phyloP scores from a whole-genome alignment of 1,139 yeast species.

The Scheffersomyces insectosa region DNA sequence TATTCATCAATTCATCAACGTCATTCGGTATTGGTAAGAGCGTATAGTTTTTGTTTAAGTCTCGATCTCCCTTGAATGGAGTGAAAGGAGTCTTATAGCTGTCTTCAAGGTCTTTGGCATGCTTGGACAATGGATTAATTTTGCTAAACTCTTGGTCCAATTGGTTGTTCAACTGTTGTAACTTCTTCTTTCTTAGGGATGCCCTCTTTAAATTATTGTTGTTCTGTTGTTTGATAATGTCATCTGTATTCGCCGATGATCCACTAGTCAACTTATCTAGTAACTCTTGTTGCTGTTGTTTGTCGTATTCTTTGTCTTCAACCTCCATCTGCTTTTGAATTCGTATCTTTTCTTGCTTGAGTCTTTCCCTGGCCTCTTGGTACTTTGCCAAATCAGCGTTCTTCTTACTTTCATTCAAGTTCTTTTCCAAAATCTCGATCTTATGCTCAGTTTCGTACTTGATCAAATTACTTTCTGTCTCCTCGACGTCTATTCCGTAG shows the following conservation, averaged over 20 bases:
- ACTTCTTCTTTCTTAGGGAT: slow-evolving; percentile 63
- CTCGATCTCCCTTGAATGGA: slow-evolving; percentile 91
- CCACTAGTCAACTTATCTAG: slow-evolving; percentile 66
- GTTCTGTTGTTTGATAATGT: slow-evolving; percentile 43
- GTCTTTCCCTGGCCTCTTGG: slow-evolving; percentile 56
- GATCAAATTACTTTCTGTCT: slow-evolving; percentile 66
- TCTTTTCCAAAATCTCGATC: slow-evolving; percentile 66
- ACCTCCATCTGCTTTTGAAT: slow-evolving; percentile 69
- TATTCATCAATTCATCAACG: slow-evolving; percentile 40
- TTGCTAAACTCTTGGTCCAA: slow-evolving; percentile 44
- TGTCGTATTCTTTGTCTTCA: slow-evolving; percentile 60
- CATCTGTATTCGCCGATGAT: slow-evolving; percentile 54
- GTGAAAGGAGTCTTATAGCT: slow-evolving; percentile 68
- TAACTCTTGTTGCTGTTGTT: slow-evolving; percentile 65
- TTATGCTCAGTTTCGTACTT: slow-evolving; percentile 78
- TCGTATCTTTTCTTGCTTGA: slow-evolving; percentile 59
- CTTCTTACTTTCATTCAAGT: slow-evolving; percentile 66
- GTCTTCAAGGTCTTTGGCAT: slow-evolving; percentile 20
- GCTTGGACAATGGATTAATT: slow-evolving; percentile 25
- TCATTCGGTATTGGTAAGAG: slow-evolving; percentile 27
- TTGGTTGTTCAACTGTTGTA: slow-evolving; percentile 60
- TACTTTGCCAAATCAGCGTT: slow-evolving; percentile 64
- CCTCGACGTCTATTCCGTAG: slow-evolving; percentile 67
- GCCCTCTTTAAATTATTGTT: slow-evolving; percentile 56
- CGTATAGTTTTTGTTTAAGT: slow-evolving; percentile 41